A percentile compares a stretch with the other conserved stretches of the same genome.
Evolutionary conservation across 176 grass and related monocot species (phyloP).

Genomic region (Rhynchospora pubera): DNA sequence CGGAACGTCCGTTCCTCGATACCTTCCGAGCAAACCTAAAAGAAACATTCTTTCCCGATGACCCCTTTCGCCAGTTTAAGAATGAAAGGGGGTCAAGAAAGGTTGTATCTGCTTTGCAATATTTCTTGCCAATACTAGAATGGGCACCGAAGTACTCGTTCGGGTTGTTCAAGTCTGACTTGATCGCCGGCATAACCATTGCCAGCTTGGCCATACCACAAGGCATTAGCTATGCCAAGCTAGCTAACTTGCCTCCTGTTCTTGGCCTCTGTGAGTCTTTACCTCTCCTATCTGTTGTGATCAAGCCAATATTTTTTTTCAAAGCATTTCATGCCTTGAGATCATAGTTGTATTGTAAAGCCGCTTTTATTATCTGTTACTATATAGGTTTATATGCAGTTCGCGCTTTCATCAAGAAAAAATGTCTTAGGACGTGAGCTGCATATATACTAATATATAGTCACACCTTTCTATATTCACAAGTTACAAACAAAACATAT

Average conservation of each 20-base stretch:
- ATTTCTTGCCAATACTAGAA: slow-evolving; percentile 66
- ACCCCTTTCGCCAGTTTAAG: slow-evolving; percentile 51
- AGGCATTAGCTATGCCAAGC: slow-evolving; percentile 98
- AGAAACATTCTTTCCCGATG: slow-evolving; percentile 80
- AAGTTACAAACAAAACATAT: no score
- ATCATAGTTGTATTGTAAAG: no score
- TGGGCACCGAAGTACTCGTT: slow-evolving; percentile 58
- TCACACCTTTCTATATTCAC: background rate
- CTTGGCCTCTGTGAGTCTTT: slow-evolving; percentile 67
- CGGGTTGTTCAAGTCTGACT: slow-evolving; percentile 52
- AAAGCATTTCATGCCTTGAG: no score
- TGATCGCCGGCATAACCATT: slow-evolving; percentile 86
- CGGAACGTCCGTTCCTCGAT: slow-evolving; percentile 33
- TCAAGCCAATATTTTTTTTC: background rate
- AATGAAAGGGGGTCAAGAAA: slow-evolving; percentile 19
- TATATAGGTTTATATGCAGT: no score
- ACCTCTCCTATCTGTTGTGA: background rate
- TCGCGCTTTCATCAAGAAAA: background rate
- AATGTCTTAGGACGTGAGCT: background rate
- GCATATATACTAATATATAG: background rate
- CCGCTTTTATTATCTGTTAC: no score
- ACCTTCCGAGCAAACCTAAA: slow-evolving; percentile 38
- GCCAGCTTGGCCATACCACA: slow-evolving; percentile 97
- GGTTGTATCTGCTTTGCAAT: slow-evolving; percentile 35
- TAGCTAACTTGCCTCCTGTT: slow-evolving; percentile 73